A percentile compares a stretch with the other conserved stretches of the same genome.
These are phyloP conservation scores for Penicillium alfredii DNA, from an alignment of 495 filamentous ascomycete genomes.

Conservation along the genomic window DNA sequence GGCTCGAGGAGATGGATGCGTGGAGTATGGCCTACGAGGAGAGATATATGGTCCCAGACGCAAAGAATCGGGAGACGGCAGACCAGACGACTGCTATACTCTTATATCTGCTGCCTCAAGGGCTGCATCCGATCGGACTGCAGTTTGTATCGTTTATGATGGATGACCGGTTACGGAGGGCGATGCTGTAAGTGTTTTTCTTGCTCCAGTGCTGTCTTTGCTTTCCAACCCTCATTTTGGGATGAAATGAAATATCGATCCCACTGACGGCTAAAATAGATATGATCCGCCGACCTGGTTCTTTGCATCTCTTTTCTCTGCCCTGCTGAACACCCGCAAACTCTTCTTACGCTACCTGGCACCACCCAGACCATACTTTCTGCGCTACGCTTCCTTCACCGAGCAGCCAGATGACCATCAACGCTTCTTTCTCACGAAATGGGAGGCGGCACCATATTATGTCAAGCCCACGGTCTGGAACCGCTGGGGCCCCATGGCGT, in stretches of 20 bases:
- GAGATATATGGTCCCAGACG: slow-evolving; percentile 51
- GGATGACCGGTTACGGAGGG: slow-evolving; percentile 55
- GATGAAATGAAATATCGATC: no score
- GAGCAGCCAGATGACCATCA: slow-evolving; percentile 43
- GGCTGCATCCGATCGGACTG: slow-evolving; percentile 41
- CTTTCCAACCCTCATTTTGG: no score
- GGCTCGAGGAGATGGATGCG: slow-evolving; percentile 53
- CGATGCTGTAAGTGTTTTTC: slow-evolving; percentile 52
- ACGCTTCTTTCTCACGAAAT: slow-evolving; percentile 43
- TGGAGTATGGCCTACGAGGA: slow-evolving; percentile 58
- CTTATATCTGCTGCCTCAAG: slow-evolving; percentile 50
- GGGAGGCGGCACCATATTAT: slow-evolving; percentile 54
- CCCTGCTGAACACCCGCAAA: slow-evolving; percentile 42
- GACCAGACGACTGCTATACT: slow-evolving; percentile 53
- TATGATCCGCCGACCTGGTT: slow-evolving; percentile 39
- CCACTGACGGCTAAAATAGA: slow-evolving; percentile 22
- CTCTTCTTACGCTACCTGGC: slow-evolving; percentile 50
- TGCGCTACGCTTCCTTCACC: slow-evolving; percentile 34
- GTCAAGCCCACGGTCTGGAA: slow-evolving; percentile 55
- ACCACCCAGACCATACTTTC: slow-evolving; percentile 47
- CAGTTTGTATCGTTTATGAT: slow-evolving; percentile 54
- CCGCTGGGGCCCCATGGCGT: slow-evolving; percentile 52
- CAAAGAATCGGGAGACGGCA: slow-evolving; percentile 47
- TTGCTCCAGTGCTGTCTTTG: background rate
- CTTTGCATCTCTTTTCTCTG: slow-evolving; percentile 34